Conservation (phyloP, 2,329 filamentous ascomycete species). For the Xylariomycetidae sp. region DNA sequence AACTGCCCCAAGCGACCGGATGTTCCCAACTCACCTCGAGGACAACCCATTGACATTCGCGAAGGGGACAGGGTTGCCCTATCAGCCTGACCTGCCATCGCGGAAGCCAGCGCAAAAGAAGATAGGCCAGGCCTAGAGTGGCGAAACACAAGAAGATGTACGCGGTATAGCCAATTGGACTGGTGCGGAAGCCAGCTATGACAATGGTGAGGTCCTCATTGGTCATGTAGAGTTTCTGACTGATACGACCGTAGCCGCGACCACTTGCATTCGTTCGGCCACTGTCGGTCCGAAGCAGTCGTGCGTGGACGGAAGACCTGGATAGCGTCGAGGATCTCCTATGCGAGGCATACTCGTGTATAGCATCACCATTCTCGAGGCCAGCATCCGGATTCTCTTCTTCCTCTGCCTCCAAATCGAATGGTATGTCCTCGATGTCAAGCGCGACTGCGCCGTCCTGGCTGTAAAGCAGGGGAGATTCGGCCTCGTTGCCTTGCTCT, state of each 20-base stretch:
- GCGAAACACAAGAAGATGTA: constrained; percentile 67
- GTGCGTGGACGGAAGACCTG: constrained; percentile 49
- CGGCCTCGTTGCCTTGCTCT: constrained; percentile 48
- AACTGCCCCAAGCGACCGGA: neutral
- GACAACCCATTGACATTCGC: constrained; percentile 82
- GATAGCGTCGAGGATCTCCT: constrained; percentile 59
- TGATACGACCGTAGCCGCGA: constrained; percentile 57
- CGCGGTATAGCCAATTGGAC: constrained; percentile 56
- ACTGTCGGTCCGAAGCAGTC: constrained; percentile 68
- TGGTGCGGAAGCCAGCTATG: constrained; percentile 85
- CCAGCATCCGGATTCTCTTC: constrained; percentile 35
- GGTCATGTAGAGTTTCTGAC: constrained; percentile 87
- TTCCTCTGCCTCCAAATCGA: constrained; percentile 23
- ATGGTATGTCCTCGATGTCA: constrained; percentile 27
- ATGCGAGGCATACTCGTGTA: constrained; percentile 44
- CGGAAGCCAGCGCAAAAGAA: constrained; percentile 85
- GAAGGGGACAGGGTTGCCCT: constrained; percentile 62
- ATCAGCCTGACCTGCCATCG: constrained; percentile 74
- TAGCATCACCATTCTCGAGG: constrained; percentile 33
- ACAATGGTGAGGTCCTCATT: constrained; percentile 94
- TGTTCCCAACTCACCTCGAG: constrained; percentile 57
- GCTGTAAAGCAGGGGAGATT: constrained; percentile 32
- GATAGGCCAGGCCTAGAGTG: constrained; percentile 72
- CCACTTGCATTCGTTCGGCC: constrained; percentile 61
- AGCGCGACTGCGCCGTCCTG: constrained; percentile 26